phyloP scores from a whole-genome alignment of 1,284 basidiomycete species.

The Ustilago xerochloae region DNA sequence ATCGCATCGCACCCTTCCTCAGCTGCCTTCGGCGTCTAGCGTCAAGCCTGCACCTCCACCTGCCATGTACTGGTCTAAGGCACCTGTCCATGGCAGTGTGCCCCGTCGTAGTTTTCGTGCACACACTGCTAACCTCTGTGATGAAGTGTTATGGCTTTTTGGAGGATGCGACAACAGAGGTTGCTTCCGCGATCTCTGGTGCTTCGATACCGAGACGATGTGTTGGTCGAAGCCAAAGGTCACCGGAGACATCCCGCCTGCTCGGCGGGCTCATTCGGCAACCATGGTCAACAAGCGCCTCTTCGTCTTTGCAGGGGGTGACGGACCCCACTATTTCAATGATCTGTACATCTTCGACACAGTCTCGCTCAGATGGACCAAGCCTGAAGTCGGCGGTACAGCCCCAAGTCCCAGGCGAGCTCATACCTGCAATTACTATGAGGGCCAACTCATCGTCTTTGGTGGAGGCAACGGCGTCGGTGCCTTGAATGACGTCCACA shows the following conservation, averaged over 20 bases:
- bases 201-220: conserved; percentile 90
- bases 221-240: conserved; percentile 76
- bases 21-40: conserved; percentile 50
- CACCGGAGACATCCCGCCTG: conserved; percentile 65
- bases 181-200: conserved; percentile 81
- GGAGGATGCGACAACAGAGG: conserved; percentile 86
- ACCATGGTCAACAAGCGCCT: conserved; percentile 82
- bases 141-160: conserved; percentile 84
- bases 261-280: conserved; percentile 86
- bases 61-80: conserved; percentile 86
- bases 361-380: conserved; percentile 51
- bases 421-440: conserved; percentile 83
- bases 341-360: conserved; percentile 86
- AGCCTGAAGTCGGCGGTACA: conserved; percentile 49
- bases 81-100: conserved; percentile 80
- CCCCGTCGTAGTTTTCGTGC: conserved; percentile 82
- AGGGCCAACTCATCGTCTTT: conserved; percentile 83
- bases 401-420: conserved; percentile 80
- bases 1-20: conserved; percentile 36
- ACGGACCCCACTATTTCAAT: conserved; percentile 75
- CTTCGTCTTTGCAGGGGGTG: conserved; percentile 86
- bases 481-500: conserved; percentile 90
- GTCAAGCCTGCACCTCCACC: conserved; percentile 54
- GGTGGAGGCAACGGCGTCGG: conserved; percentile 90
- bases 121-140: conserved; percentile 84